A percentile compares a stretch with the other conserved stretches of the same genome.
Evolutionary conservation across 148 eudicot genomes (phyloP).

Genomic region (Nyssa sinensis): DNA sequence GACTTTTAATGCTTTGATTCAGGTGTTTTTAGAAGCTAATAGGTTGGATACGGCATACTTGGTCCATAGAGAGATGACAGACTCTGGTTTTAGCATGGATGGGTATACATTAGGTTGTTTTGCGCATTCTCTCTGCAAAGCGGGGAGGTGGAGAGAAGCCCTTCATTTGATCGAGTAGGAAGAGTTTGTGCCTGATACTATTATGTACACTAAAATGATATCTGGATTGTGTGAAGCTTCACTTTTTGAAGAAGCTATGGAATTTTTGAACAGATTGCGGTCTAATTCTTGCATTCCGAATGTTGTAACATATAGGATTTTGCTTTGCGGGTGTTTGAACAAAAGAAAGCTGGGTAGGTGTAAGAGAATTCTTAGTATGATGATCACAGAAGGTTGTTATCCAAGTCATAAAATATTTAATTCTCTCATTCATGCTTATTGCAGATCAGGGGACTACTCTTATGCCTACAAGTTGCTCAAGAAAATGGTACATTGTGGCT

Average conservation of each 20-base stretch:
- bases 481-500: slow-evolving; percentile 67
- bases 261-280: slow-evolving; percentile 73
- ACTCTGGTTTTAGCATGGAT: slow-evolving; percentile 54
- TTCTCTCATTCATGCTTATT: slow-evolving; percentile 78
- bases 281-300: slow-evolving; percentile 74
- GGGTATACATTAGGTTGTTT: slow-evolving; percentile 49
- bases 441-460: slow-evolving; percentile 60
- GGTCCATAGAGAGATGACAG: slow-evolving; percentile 70
- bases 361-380: slow-evolving; percentile 76
- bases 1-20: slow-evolving; percentile 70
- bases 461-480: slow-evolving; percentile 86
- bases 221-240: slow-evolving; percentile 93
- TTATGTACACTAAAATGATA: slow-evolving; percentile 80
- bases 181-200: slow-evolving; percentile 71
- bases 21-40: slow-evolving; percentile 62
- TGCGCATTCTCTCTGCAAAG: slow-evolving; percentile 58
- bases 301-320: slow-evolving; percentile 63
- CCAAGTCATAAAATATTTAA: slow-evolving; percentile 68
- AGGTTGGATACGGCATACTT: slow-evolving; percentile 61
- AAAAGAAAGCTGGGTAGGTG: slow-evolving; percentile 74
- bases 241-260: slow-evolving; percentile 92
- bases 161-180: slow-evolving; percentile 70
- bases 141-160: slow-evolving; percentile 82
- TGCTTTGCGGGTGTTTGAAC: slow-evolving; percentile 78
- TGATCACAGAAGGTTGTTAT: slow-evolving; percentile 95